A percentile compares a stretch with the other conserved stretches of the same genome.
These are phyloP conservation scores for Dioszegia aurantiaca DNA, from an alignment of 768 basidiomycete species.

Conservation along the genomic window DNA sequence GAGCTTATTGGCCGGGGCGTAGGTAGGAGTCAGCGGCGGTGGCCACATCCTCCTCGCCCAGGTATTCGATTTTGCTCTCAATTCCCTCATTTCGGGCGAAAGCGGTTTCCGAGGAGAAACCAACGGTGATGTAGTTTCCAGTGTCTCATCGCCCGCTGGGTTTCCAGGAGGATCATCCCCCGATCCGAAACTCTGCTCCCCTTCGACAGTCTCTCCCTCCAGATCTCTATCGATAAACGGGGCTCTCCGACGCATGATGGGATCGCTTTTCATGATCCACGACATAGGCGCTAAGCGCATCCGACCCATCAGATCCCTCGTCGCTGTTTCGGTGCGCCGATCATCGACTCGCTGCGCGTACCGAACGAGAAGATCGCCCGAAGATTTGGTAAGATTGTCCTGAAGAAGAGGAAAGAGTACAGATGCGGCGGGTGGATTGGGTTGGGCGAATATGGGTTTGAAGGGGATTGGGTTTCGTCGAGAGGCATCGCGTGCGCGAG, in stretches of 20 bases:
- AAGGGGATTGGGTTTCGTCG: neutral
- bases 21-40: neutral
- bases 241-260: too few species aligned
- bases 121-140: too few species aligned
- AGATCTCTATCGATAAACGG: neutral
- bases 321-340: neutral
- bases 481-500: too few species aligned
- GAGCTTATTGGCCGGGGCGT: neutral
- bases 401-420: neutral
- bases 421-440: conserved; percentile 5
- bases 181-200: neutral
- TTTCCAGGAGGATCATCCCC: conserved; percentile 5
- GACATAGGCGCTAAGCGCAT: conserved; percentile 11
- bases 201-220: neutral
- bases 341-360: conserved; percentile 6
- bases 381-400: neutral
- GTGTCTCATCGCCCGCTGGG: too few species aligned
- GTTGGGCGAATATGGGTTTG: neutral
- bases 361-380: conserved; percentile 1
- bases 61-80: conserved; percentile 7
- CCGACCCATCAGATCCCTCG: conserved; percentile 3
- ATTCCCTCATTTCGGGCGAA: neutral
- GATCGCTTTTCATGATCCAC: neutral
- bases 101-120: neutral
- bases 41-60: conserved; percentile 15